A percentile compares a stretch with the other conserved stretches of the same genome.
These are phyloP conservation scores for Prunus davidiana DNA, from an alignment of 306 rosid genomes.

Conservation along the genomic window DNA sequence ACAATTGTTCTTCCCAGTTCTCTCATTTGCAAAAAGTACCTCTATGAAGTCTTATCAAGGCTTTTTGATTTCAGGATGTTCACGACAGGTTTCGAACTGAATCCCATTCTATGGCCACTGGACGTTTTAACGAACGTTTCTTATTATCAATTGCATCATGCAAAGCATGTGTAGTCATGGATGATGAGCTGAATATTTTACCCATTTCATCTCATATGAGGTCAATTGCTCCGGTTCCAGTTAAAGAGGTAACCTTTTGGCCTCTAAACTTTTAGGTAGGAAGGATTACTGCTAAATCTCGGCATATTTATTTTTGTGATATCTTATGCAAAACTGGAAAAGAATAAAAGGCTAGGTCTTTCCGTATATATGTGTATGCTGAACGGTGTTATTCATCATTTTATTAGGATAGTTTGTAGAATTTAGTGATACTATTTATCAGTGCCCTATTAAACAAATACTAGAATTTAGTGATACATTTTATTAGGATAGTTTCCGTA, in stretches of 20 bases:
- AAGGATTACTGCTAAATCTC: background rate
- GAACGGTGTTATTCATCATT: background rate
- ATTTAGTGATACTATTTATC: conserved; percentile 4
- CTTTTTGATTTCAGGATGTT: conserved; percentile 67
- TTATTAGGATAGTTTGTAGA: background rate
- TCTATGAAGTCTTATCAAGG: background rate
- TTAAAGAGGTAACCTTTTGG: conserved; percentile 61
- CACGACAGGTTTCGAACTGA: conserved; percentile 94
- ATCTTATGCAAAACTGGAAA: background rate
- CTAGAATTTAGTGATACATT: background rate
- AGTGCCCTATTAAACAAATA: background rate
- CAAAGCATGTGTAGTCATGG: conserved; percentile 85
- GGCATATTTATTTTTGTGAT: background rate
- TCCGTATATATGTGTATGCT: background rate
- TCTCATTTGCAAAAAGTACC: background rate
- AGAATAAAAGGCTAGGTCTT: background rate
- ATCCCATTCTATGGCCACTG: conserved; percentile 75
- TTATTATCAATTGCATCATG: conserved; percentile 85
- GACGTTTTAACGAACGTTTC: conserved; percentile 95
- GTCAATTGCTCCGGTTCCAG: conserved; percentile 60
- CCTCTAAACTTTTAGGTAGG: conserved; percentile 1
- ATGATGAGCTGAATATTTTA: conserved; percentile 82
- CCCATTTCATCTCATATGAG: conserved; percentile 93
- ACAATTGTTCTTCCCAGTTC: background rate
- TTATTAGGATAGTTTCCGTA: too few species aligned